These are phyloP conservation scores for Sisymbrium irio DNA, from an alignment of 345 rosid genomes.

Conservation along the genomic window DNA sequence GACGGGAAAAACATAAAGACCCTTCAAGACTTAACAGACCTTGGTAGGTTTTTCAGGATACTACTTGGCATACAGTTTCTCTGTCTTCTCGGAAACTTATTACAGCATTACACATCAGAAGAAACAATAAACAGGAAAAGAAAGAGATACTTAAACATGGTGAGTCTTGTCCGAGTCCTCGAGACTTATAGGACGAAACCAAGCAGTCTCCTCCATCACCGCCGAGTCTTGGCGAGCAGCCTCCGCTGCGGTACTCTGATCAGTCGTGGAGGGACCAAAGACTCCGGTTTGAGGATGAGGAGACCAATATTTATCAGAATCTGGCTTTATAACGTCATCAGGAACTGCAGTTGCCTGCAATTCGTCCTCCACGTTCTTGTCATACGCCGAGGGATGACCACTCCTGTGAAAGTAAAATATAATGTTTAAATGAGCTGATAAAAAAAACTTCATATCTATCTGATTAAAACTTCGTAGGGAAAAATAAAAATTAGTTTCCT, in stretches of 20 bases:
- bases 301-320: conserved; percentile 85
- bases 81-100: conserved; percentile 10
- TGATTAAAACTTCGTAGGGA: neutral
- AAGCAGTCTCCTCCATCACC: conserved; percentile 74
- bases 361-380: conserved; percentile 82
- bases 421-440: neutral
- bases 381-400: conserved; percentile 61
- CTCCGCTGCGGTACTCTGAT: conserved; percentile 27
- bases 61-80: neutral
- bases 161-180: conserved; percentile 87
- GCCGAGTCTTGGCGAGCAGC: conserved; percentile 32
- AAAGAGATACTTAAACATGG: conserved; percentile 21
- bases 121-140: neutral
- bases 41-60: neutral
- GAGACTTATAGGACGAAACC: conserved; percentile 91
- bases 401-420: conserved; percentile 33
- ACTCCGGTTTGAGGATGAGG: conserved; percentile 93
- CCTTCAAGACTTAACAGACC: neutral
- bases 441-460: neutral
- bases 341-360: conserved; percentile 51
- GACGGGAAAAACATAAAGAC: neutral
- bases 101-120: conserved; percentile 1
- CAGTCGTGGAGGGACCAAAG: conserved; percentile 63
- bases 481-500: neutral
- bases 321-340: conserved; percentile 63